phyloP scores from a whole-genome alignment of 768 basidiomycete species.

The Mycena capillaripes region DNA sequence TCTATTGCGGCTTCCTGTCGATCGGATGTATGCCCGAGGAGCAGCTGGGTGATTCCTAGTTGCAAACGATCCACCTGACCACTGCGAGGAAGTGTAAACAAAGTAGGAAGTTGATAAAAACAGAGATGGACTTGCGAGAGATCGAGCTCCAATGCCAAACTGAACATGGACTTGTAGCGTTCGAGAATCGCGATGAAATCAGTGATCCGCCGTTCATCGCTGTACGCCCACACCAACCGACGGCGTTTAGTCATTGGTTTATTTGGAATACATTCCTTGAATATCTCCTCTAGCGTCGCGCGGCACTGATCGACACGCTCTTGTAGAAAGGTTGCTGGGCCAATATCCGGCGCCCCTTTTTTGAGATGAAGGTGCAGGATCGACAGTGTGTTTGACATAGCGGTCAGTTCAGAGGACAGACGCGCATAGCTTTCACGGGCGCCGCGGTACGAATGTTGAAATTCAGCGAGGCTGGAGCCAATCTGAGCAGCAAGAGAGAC shows the following conservation, averaged over 20 bases:
- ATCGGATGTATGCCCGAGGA: neutral
- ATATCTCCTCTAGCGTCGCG: neutral
- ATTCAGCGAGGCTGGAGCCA: neutral
- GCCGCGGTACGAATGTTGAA: neutral
- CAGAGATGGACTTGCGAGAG: neutral
- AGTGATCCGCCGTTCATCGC: slow-evolving; percentile 7
- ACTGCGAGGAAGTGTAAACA: too few relatives aligned
- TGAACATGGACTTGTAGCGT: slow-evolving; percentile 16
- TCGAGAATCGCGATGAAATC: neutral
- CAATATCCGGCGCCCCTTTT: neutral
- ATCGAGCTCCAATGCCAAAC: neutral
- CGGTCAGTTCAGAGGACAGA: neutral
- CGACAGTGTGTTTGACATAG: neutral
- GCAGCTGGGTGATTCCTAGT: neutral
- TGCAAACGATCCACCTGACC: neutral
- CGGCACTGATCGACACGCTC: slow-evolving; percentile 2
- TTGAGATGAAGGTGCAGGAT: neutral
- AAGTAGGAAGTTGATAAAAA: too few relatives aligned
- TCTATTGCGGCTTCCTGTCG: neutral
- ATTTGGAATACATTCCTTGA: neutral
- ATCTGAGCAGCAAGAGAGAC: slow-evolving; percentile 12
- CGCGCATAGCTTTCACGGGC: slow-evolving; percentile 1
- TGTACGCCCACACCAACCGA: neutral
- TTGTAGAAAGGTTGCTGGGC: neutral
- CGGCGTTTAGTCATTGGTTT: neutral